Evolutionary conservation across 495 filamentous ascomycete species (phyloP).

Genomic region (Lophiotrema nucula): DNA sequence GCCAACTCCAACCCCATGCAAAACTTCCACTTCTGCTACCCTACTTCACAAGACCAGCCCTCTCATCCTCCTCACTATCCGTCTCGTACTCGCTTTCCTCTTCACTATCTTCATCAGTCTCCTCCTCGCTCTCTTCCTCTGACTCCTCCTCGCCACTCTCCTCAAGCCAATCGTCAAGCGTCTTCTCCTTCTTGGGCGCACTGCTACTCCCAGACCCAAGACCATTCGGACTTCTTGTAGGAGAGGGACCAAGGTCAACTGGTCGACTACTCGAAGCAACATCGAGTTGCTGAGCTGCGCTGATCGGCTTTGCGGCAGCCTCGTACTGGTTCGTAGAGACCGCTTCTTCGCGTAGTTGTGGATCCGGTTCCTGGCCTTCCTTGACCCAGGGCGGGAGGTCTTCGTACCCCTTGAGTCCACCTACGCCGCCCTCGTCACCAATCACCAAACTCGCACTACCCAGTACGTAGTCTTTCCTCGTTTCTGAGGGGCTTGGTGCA

Average conservation of each 20-base stretch:
- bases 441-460: slow-evolving; percentile 84
- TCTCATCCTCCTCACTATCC: slow-evolving; percentile 46
- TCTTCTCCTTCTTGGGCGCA: slow-evolving; percentile 55
- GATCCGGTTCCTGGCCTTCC: slow-evolving; percentile 74
- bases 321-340: slow-evolving; percentile 34
- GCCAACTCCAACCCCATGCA: too few relatives aligned
- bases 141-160: slow-evolving; percentile 55
- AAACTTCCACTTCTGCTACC: background rate
- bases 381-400: slow-evolving; percentile 81
- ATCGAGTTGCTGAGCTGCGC: slow-evolving; percentile 67
- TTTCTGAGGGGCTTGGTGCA: slow-evolving; percentile 77
- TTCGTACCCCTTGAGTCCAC: slow-evolving; percentile 73
- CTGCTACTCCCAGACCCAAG: slow-evolving; percentile 17
- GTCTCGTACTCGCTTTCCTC: slow-evolving; percentile 46
- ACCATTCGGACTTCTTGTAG: slow-evolving; percentile 32
- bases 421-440: slow-evolving; percentile 67
- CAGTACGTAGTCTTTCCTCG: slow-evolving; percentile 68
- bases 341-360: slow-evolving; percentile 60
- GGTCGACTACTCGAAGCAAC: background rate
- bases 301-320: slow-evolving; percentile 49
- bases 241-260: background rate
- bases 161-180: slow-evolving; percentile 84
- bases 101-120: slow-evolving; percentile 47
- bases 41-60: slow-evolving; percentile 45
- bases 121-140: slow-evolving; percentile 51